Evolutionary conservation across 306 rosid genomes (phyloP).

Genomic region (Corylus americana): DNA sequence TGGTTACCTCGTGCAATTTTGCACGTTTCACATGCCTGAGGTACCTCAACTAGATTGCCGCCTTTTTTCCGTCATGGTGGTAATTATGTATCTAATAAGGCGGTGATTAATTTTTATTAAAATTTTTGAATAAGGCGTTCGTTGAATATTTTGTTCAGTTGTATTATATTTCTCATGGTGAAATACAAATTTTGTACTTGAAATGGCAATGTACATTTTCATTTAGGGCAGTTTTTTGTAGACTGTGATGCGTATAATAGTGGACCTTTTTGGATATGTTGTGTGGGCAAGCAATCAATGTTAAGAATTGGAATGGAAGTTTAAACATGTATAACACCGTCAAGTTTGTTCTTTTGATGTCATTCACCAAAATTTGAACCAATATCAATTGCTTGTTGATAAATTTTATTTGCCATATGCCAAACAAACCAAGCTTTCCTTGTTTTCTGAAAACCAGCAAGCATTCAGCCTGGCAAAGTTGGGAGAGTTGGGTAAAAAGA

Average conservation of each 20-base stretch:
- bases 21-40: constrained; percentile 41
- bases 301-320: neutral
- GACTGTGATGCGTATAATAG: too few species aligned
- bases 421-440: too few species aligned
- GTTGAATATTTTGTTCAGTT: neutral
- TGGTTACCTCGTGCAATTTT: constrained; percentile 49
- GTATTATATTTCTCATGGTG: neutral
- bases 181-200: neutral
- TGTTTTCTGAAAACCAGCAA: too few species aligned
- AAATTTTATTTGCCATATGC: too few species aligned
- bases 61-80: neutral
- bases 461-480: too few species aligned
- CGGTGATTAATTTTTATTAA: neutral
- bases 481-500: too few species aligned
- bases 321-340: neutral
- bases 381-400: too few species aligned
- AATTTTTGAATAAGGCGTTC: neutral
- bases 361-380: too few species aligned
- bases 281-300: neutral
- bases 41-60: constrained; percentile 16
- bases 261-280: neutral
- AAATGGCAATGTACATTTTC: neutral
- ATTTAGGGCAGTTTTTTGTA: neutral
- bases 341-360: neutral
- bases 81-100: constrained; percentile 9